These are phyloP conservation scores for Canna indica DNA, from an alignment of 176 grass and related monocot genomes.

Conservation along the genomic window DNA sequence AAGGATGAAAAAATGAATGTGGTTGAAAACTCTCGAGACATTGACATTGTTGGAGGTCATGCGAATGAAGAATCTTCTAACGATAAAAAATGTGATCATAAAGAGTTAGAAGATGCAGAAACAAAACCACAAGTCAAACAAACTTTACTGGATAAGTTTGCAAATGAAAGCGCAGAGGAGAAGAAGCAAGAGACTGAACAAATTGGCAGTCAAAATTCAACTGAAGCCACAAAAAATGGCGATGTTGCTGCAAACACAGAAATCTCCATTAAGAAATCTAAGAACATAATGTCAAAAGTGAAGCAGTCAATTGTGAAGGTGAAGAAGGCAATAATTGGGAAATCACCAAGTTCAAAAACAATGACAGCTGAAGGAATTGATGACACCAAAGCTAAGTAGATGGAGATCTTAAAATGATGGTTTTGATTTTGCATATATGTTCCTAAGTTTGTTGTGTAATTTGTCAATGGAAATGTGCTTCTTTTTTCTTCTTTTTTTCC, in stretches of 20 bases:
- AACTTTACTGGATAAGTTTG: neutral
- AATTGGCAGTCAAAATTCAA: neutral
- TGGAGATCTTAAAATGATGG: neutral
- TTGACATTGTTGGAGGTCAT: neutral
- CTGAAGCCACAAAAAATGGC: neutral
- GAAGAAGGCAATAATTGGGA: conserved; percentile 10
- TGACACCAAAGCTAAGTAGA: neutral
- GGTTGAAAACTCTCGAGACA: neutral
- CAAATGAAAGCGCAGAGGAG: neutral
- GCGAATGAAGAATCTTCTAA: neutral
- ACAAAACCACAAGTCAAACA: neutral
- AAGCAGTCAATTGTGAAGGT: conserved; percentile 14
- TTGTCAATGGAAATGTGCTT: too few species aligned
- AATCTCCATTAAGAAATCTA: neutral
- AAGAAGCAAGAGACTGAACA: neutral
- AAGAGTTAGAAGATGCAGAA: neutral
- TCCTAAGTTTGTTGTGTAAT: too few species aligned
- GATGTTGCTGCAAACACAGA: neutral
- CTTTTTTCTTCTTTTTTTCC: too few species aligned
- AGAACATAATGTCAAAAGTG: conserved; percentile 15
- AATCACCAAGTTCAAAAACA: conserved; percentile 11
- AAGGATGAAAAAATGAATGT: neutral
- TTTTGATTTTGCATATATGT: too few species aligned
- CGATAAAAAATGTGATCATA: neutral
- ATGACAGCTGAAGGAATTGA: conserved; percentile 2